These are phyloP conservation scores for Trichoderma sp. DNA, from an alignment of 2,329 filamentous ascomycete genomes.

Conservation along the genomic window DNA sequence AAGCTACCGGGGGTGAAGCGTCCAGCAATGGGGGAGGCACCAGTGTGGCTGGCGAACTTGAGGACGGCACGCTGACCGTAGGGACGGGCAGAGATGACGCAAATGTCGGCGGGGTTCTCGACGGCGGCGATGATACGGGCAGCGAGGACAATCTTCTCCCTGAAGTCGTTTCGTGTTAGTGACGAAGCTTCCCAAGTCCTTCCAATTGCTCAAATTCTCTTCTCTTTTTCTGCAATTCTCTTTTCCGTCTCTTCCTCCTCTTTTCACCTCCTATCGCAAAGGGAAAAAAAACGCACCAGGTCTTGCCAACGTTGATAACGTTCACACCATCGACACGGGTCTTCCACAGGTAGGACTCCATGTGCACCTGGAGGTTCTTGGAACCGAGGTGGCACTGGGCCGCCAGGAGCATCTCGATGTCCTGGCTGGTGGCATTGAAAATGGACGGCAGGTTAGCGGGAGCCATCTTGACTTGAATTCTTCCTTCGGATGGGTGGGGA, in stretches of 20 bases:
- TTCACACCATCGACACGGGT: constrained; percentile 98
- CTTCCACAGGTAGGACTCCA: constrained; percentile 99
- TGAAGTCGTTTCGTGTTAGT: constrained; percentile 43
- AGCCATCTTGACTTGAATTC: constrained; percentile 76
- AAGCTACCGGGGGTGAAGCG: constrained; percentile 99
- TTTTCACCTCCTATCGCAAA: neutral
- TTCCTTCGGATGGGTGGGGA: constrained; percentile 34
- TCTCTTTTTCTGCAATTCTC: neutral
- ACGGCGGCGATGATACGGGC: constrained; percentile 98
- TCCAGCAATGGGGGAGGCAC: constrained; percentile 96
- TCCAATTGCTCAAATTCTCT: neutral
- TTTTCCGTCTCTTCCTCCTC: neutral
- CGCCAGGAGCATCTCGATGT: constrained; percentile 99
- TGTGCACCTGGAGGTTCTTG: constrained; percentile 99
- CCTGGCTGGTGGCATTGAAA: constrained; percentile 96
- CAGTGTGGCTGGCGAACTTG: constrained; percentile 99
- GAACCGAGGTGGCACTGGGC: constrained; percentile 95
- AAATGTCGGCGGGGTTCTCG: constrained; percentile 99
- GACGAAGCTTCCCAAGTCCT: neutral
- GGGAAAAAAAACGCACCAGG: constrained; percentile 71
- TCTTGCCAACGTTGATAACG: constrained; percentile 99
- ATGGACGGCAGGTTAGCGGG: constrained; percentile 89
- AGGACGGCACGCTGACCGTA: constrained; percentile 99
- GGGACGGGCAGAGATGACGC: constrained; percentile 98
- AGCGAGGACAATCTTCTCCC: constrained; percentile 99